Conservation (phyloP, 2,329 filamentous ascomycete species). For the Botrytis fabae region DNA sequence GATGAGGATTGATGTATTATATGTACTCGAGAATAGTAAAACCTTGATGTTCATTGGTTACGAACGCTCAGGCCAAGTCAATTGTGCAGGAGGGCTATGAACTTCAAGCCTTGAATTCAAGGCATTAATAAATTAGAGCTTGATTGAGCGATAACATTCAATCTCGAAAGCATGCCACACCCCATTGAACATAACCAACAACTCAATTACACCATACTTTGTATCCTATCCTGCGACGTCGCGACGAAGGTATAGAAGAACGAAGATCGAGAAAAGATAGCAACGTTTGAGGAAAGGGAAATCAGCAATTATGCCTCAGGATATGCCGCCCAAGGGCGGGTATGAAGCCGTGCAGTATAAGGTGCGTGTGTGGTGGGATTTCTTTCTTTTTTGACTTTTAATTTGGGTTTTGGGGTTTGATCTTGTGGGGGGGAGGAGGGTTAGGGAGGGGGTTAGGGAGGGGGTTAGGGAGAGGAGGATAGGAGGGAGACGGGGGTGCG, state of each 20-base stretch:
- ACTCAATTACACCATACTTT: not conserved
- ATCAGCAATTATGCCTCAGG: slow-evolving; percentile 79
- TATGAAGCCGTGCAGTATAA: slow-evolving; percentile 98
- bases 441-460: not conserved
- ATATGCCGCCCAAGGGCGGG: slow-evolving; percentile 93
- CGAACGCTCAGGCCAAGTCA: not conserved
- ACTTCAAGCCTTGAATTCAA: not conserved
- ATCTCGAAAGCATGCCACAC: not conserved
- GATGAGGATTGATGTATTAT: not conserved
- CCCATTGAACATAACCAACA: not conserved
- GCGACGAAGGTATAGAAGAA: not conserved
- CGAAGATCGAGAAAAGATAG: not conserved
- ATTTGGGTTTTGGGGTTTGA: not conserved
- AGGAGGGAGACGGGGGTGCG: not conserved
- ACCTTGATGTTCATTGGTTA: slow-evolving; percentile 2
- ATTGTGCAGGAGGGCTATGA: not conserved
- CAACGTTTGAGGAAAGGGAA: not conserved
- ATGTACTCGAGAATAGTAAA: not conserved
- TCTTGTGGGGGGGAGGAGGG: not conserved
- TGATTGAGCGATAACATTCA: not conserved
- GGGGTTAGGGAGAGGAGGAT: not conserved
- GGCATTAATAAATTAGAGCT: not conserved
- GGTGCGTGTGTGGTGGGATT: slow-evolving; percentile 53
- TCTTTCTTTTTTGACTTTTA: slow-evolving; percentile 1
- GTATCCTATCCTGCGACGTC: not conserved